Evolutionary conservation across 768 basidiomycete genomes (phyloP).

Genomic region (Suillus alpinus): DNA sequence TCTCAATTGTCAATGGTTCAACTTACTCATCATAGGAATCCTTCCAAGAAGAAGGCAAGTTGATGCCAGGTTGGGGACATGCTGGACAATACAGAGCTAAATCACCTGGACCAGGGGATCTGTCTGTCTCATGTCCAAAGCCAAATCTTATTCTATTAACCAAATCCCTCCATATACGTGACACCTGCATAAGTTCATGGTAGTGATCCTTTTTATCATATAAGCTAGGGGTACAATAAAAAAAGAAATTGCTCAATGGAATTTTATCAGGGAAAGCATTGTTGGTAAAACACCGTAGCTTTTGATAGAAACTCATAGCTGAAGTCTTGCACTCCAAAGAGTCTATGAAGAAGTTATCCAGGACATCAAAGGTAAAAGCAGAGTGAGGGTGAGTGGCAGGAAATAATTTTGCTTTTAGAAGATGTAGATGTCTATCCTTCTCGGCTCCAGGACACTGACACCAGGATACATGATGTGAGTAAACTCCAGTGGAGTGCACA

Average conservation of each 20-base stretch:
- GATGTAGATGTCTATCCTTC: constrained; percentile 7
- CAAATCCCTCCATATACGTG: constrained; percentile 3
- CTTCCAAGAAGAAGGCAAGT: constrained; percentile 6
- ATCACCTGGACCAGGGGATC: background rate
- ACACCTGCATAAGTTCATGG: constrained; percentile 3
- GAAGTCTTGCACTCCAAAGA: constrained; percentile 14
- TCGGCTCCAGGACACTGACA: background rate
- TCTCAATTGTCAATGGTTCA: background rate
- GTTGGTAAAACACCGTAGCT: background rate
- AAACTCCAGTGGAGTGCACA: constrained; percentile 7
- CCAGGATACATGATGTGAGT: constrained; percentile 1
- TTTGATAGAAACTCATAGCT: constrained; percentile 1
- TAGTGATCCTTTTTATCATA: constrained; percentile 2
- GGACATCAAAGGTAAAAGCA: constrained; percentile 20
- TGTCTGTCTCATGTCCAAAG: background rate
- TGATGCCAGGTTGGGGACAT: constrained; percentile 8
- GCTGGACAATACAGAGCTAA: constrained; percentile 1
- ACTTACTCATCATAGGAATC: background rate
- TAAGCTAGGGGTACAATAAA: background rate
- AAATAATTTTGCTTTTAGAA: constrained; percentile 9
- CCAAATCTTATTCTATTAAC: background rate
- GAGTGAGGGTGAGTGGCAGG: constrained; percentile 12
- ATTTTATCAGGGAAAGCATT: constrained; percentile 2
- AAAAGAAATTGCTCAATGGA: background rate
- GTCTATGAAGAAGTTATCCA: constrained; percentile 17